Evolutionary conservation across 768 basidiomycete genomes (phyloP), one percentile per base, ranked within the genome.

Genomic region (Tulasnella sp.): DNA sequence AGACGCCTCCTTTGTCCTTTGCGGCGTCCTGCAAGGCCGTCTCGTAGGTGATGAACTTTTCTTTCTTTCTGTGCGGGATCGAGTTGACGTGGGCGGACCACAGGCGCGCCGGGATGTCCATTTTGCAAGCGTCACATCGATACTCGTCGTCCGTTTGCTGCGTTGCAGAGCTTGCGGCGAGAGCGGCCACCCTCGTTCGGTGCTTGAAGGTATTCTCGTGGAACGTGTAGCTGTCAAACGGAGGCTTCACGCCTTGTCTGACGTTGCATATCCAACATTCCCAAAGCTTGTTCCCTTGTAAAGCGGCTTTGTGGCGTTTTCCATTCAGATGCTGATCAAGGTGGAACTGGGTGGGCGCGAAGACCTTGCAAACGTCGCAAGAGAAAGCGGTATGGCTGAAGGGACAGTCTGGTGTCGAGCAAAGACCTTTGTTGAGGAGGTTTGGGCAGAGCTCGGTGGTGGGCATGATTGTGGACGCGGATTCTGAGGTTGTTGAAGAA

Each of bases 191-290:
- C 64, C 35, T 65, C 1, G 67, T 69, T 11, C 39, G 39, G 42
- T 52, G 35, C 39, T 29, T 36, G 34, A 37, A 14, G 16, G 64
- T 40, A 5, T 65, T 65, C 36, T 36, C 64, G 39, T 36, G 64
- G 35, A 36, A 40, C 6, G 22, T 0, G 19, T 65, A 40, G 64
- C 35, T 40, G 64, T 65, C 35, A 6, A 35, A 65, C 12, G 34
- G 64, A n/a, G 64, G 35, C 26, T 65, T 36, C 3, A 67, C 26
- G 7, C 36, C 69, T n/a, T 71, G 29, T 19, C 29, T 47, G 41
- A 64, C 64, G 64, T 72, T 63, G 71, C 71, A 72, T 7, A 72
- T 34, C 62, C 32, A 26, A 44, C 71, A 72, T 64, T 47, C 39
- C 67, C 35, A 40, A 3, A 40, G 16, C 59, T 62, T 64, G 37